Base-by-base conservation (phyloP, 2,329 filamentous ascomycete genomes). In the Zymoseptoria tritici region DNA sequence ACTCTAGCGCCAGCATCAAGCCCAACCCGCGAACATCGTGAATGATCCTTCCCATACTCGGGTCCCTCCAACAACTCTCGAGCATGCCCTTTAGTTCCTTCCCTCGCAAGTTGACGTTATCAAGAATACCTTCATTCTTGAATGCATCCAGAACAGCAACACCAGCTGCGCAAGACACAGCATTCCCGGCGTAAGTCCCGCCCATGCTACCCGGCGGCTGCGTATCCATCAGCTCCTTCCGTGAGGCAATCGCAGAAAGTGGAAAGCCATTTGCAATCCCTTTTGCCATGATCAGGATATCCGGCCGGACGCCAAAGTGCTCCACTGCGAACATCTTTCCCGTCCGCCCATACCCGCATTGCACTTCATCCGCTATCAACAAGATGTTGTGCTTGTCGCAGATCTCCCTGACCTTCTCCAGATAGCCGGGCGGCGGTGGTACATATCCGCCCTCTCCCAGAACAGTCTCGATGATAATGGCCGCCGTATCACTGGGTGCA, bases 281-380 rank as follows among this genome's bases (percentile, higher is more conserved):
- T 55, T 69, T 69, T 50, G 65, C 74, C 67, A 79, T 76, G 60
- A 78, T 67, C 50, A 78, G 62, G 26, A 79, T 75, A 54, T 79
- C 76, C 2, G 76, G 77, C 19, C 74, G 68, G 19, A 79, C 75
- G 22, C 70, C 71, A 59, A 70, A 77, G 59, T 78, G 74, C 61
- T 79, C 74, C 11, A 77, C 66, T 5, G 75, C 76, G 59, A 77
- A 78, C 72, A 77, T 76, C 50, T 74, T 73, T 20, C 76, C 77
- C 1, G 76, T 78, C 29, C 76, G 71, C 2, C 76, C 77, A 63
- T 75, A 77, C 8, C 76, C 77, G 29, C 68, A 75, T 57, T 78
- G 76, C 1, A 78, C 77, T 58, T 79, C 77, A 57, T 79, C 77
- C 11, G 66, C 65, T 3, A 78, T 74, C 5, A 79, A 69, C 1